Base-by-base conservation (phyloP, 2,329 filamentous ascomycete genomes). In the Furcasterigmium sp. region DNA sequence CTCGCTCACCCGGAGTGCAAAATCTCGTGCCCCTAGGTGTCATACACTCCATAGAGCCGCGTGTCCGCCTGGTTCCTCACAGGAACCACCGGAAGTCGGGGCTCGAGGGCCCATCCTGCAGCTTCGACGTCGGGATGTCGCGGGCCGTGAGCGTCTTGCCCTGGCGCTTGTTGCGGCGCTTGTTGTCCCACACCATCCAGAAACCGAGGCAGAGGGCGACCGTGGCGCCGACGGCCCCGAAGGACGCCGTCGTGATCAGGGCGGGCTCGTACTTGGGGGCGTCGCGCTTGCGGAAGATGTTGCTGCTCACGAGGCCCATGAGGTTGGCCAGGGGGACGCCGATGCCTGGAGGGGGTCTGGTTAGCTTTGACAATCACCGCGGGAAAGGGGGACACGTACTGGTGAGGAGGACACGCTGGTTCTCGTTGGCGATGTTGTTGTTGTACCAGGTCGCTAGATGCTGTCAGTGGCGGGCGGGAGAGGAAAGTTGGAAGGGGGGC, bases 341-440 rank as follows among this genome's bases (percentile, higher is more conserved):
- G 15, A 90, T 75, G 21, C 79, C 82, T 6, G 45, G 45, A 23
- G 45, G 8, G 11, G 45, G n/a, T n/a, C n/a, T n/a, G n/a, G n/a
- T n/a, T n/a, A n/a, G n/a, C n/a, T n/a, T n/a, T n/a, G n/a, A n/a
- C n/a, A n/a, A n/a, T n/a, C n/a, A n/a, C n/a, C n/a, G n/a, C n/a
- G n/a, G n/a, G n/a, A 6, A 10, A 36, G 3, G 18, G 2, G 4
- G 3, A 10, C 2, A 4, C 14, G 21, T 15, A 7, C 14, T 8
- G 0, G 85, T 90, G 13, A 89, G 68, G 1, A 82, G 72, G 6
- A 88, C 73, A 37, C 86, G 81, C 29, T 81, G 78, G 45, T 83
- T 82, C 61, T 91, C 87, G 54, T 91, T 77, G 1, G 85, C 85
- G 44, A 89, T 77, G 58, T 91, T 91, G 69, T 91, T 91, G 65